A percentile compares a stretch with the other conserved stretches of the same genome.
These are phyloP conservation scores for Parsonsia alboflavescens DNA, from an alignment of 257 asterid genomes.

Conservation along the genomic window DNA sequence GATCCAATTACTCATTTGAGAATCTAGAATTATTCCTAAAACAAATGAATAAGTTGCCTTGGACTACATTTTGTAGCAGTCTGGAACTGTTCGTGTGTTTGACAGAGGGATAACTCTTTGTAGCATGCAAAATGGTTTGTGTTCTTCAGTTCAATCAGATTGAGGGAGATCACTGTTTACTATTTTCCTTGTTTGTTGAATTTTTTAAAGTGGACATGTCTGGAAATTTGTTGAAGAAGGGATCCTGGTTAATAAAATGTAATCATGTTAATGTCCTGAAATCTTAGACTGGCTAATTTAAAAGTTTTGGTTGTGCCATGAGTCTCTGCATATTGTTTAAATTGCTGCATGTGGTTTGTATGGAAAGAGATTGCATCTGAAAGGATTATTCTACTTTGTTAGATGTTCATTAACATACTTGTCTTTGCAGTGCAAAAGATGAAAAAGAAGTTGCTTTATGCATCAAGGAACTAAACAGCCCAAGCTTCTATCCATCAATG, in stretches of 20 bases:
- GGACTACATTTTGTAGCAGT: neutral
- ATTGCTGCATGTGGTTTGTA: neutral
- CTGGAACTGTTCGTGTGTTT: neutral
- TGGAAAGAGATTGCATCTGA: neutral
- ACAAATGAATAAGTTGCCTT: neutral
- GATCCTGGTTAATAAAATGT: neutral
- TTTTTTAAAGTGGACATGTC: too few species aligned
- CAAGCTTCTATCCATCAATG: slow-evolving; percentile 76
- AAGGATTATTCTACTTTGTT: neutral
- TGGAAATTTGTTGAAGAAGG: too few species aligned
- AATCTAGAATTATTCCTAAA: neutral
- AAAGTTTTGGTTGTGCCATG: neutral
- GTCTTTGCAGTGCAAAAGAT: slow-evolving; percentile 64
- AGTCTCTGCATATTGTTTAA: neutral
- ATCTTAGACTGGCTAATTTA: neutral
- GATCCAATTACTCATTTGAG: neutral
- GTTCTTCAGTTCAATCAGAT: neutral
- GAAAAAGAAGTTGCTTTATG: slow-evolving; percentile 76
- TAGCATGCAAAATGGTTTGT: neutral
- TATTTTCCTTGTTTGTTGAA: neutral
- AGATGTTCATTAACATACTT: slow-evolving; percentile 4
- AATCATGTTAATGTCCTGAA: neutral
- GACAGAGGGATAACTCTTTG: neutral
- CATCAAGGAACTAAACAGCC: slow-evolving; percentile 71
- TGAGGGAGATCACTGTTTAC: neutral